Conservation (phyloP, 139 green algal genomes). For the Pseudopediastrum boryanum region DNA sequence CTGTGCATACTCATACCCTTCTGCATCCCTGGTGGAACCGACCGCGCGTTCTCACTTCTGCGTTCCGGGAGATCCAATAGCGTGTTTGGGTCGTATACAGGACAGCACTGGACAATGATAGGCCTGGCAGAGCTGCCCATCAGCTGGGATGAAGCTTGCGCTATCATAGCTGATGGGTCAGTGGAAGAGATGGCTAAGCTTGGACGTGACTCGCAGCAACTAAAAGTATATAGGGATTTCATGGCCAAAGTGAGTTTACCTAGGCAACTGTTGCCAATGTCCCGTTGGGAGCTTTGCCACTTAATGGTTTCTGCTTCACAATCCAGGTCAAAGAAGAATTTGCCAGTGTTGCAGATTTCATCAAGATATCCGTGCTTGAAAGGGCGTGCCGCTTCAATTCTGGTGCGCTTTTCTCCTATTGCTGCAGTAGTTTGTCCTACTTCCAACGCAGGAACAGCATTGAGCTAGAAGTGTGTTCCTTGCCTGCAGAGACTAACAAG, state of each 20-base stretch:
- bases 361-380: constrained; percentile 41
- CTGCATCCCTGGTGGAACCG: too few species aligned
- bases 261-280: background rate
- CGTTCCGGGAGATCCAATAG: too few species aligned
- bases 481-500: constrained; percentile 24
- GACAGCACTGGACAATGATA: too few species aligned
- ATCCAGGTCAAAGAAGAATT: constrained; percentile 39
- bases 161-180: constrained; percentile 22
- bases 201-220: constrained; percentile 29
- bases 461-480: background rate
- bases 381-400: constrained; percentile 21
- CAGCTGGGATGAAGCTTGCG: constrained; percentile 27
- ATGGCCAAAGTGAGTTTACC: constrained; percentile 30
- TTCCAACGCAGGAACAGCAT: background rate
- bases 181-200: constrained; percentile 37
- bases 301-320: background rate
- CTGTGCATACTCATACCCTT: too few species aligned
- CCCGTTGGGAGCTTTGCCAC: background rate
- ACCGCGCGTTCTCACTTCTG: too few species aligned
- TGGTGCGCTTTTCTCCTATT: constrained; percentile 1
- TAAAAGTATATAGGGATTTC: constrained; percentile 19
- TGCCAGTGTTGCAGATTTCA: constrained; percentile 35
- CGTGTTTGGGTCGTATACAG: too few species aligned
- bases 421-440: background rate
- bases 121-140: too few species aligned